Evolutionary conservation across 1,284 basidiomycete species (phyloP).

Genomic region (Apiotrichum sp.): DNA sequence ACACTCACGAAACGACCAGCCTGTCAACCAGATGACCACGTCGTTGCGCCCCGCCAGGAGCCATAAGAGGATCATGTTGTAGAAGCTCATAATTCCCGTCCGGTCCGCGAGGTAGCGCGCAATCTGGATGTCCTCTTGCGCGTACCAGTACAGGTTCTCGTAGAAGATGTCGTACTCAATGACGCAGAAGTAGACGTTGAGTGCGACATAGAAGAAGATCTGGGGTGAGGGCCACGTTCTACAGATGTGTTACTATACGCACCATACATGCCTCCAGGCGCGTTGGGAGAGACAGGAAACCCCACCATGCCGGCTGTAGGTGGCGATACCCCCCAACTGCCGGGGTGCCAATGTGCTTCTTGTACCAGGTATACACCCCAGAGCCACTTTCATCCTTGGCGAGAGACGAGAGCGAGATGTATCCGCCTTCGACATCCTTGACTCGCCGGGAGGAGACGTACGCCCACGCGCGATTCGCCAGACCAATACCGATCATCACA

Average conservation of each 20-base stretch:
- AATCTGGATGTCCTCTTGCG: constrained; percentile 9
- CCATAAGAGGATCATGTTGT: constrained; percentile 26
- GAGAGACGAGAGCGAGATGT: neutral
- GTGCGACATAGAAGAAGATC: constrained; percentile 21
- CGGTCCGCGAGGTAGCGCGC: constrained; percentile 23
- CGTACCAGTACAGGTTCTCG: constrained; percentile 18
- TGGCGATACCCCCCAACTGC: constrained; percentile 21
- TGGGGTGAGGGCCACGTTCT: neutral
- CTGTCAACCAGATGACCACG: constrained; percentile 30
- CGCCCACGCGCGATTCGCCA: constrained; percentile 9
- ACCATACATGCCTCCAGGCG: constrained; percentile 23
- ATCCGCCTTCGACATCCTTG: neutral
- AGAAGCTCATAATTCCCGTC: constrained; percentile 28
- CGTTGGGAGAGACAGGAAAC: constrained; percentile 21
- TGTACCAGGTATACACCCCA: constrained; percentile 11
- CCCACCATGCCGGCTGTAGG: constrained; percentile 18
- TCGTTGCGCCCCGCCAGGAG: constrained; percentile 26
- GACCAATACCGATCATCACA: constrained; percentile 15
- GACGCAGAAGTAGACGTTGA: constrained; percentile 40
- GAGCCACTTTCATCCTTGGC: neutral
- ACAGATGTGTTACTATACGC: neutral
- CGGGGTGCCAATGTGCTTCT: constrained; percentile 17
- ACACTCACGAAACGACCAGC: constrained; percentile 27
- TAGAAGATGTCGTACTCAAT: constrained; percentile 54
- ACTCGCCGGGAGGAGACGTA: neutral